phyloP scores from a whole-genome alignment of 1,139 yeast genomes.

The Debaryomyces coudertii region DNA sequence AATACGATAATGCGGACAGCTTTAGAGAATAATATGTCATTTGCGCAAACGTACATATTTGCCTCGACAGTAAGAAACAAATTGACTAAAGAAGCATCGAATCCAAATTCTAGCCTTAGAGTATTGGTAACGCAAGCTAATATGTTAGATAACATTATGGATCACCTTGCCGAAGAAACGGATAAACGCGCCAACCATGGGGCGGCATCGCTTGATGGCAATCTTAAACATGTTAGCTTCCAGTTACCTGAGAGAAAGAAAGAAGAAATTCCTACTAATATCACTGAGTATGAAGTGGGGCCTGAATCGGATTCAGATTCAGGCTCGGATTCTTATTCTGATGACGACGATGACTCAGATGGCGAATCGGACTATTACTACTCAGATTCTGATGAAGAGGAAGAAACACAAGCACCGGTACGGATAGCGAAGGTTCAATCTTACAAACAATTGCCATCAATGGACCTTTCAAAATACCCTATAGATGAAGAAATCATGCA shows the following conservation, averaged over 20 bases:
- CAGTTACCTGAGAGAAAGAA: conserved; percentile 10
- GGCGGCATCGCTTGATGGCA: not conserved
- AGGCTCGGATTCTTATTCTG: conserved; percentile 28
- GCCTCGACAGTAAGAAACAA: conserved; percentile 73
- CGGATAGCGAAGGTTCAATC: conserved; percentile 4
- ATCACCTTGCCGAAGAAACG: conserved; percentile 41
- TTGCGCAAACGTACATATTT: conserved; percentile 63
- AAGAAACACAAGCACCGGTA: conserved; percentile 13
- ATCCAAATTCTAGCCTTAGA: conserved; percentile 62
- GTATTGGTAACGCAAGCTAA: conserved; percentile 76
- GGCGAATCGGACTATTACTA: conserved; percentile 34
- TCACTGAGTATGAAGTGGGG: conserved; percentile 43
- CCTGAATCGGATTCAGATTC: conserved; percentile 31
- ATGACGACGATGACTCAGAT: conserved; percentile 23
- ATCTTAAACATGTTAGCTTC: conserved; percentile 11
- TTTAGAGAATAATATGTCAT: conserved; percentile 26
- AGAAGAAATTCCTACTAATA: conserved; percentile 22
- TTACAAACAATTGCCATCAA: conserved; percentile 28
- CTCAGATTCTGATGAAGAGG: conserved; percentile 31
- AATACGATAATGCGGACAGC: not conserved
- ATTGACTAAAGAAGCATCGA: conserved; percentile 66
- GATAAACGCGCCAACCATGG: conserved; percentile 27
- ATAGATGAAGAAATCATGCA: conserved; percentile 15
- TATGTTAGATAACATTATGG: conserved; percentile 71
- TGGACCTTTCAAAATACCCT: conserved; percentile 23